These are phyloP conservation scores for Babesia ovis DNA, from an alignment of 169 alveolate genomes.

Conservation along the genomic window DNA sequence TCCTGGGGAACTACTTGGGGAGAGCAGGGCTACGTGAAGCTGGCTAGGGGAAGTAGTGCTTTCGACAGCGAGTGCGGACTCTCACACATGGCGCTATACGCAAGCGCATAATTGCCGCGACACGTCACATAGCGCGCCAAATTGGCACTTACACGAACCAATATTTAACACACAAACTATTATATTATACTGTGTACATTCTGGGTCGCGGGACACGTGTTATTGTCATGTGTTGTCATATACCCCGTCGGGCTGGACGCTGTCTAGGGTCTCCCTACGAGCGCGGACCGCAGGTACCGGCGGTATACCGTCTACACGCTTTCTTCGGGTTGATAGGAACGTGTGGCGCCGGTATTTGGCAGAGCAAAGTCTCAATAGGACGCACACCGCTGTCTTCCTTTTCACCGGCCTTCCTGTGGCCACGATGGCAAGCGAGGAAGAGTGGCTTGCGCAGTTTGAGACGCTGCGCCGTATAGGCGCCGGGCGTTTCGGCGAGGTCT, in stretches of 20 bases:
- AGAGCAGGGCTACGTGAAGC: conserved; percentile 76
- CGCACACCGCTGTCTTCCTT: conserved; percentile 9
- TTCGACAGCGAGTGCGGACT: conserved; percentile 49
- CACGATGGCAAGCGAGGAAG: conserved; percentile 69
- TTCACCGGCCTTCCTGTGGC: not conserved
- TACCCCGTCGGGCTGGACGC: conserved; percentile 16
- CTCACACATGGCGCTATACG: conserved; percentile 40
- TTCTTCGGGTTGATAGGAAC: not conserved
- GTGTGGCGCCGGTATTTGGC: not conserved
- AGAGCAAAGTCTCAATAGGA: not conserved
- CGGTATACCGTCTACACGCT: not conserved
- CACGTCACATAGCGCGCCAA: not conserved
- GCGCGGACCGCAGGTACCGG: not conserved
- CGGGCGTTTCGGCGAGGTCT: conserved; percentile 90
- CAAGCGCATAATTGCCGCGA: not conserved
- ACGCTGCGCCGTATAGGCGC: conserved; percentile 83
- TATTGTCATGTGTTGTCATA: conserved; percentile 1
- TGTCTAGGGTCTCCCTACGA: not conserved
- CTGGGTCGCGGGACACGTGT: not conserved
- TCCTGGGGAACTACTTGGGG: conserved; percentile 87
- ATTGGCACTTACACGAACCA: not conserved
- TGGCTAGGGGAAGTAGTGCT: conserved; percentile 35
- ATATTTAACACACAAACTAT: too few relatives aligned
- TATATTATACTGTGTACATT: not conserved
- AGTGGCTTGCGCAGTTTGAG: conserved; percentile 78